Base-by-base conservation (phyloP, 441 rosid species). In the Erodium moschatum region DNA sequence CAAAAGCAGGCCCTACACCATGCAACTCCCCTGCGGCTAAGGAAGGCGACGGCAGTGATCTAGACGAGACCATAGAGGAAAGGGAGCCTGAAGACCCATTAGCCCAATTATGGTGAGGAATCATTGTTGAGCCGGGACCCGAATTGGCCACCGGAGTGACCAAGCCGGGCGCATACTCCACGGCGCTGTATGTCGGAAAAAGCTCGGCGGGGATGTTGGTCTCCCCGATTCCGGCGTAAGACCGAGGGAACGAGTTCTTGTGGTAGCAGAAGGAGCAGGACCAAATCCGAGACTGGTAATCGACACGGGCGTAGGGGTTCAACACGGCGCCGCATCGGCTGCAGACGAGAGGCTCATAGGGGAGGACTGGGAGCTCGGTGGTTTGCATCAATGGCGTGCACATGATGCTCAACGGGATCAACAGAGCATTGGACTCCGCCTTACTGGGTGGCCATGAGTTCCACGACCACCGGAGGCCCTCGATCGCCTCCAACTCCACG, bases 381-480 rank as follows among this genome's bases (percentile, higher is more conserved):
- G 85, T 86, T 6, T 83, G 86, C 85, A 84, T 85, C 52, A 90
- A 77, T 44, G 97, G 98, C 0, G 90, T 89, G 73, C 87, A 88
- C 82, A 92, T 83, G 80, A 92, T 78, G 81, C 90, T 73, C 46
- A 89, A 79, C 0, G 97, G 98, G 73, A 92, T 76, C 8, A 84
- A 60, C 24, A 90, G 88, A 5, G 94, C 78, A 5, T 83, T 13
- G 15, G 81, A 79, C 50, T 86, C 89, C 42, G 88, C 60, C 69
- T 85, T 86, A 3, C 86, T 78, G 0, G 92, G 81, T 0, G 97
- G 96, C 97, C 98, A 92, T 63, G 97, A 85, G 81, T 90, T 88
- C 97, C 98, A 90, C 6, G 96, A 70, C 98, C 97, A 92, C 1
- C 98, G 84, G 6, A 92, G 83, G 16, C 98, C 95, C 24, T 93